A percentile compares a stretch with the other conserved stretches of the same genome.
phyloP scores from a whole-genome alignment of 306 rosid genomes.

The Neltuma alba region DNA sequence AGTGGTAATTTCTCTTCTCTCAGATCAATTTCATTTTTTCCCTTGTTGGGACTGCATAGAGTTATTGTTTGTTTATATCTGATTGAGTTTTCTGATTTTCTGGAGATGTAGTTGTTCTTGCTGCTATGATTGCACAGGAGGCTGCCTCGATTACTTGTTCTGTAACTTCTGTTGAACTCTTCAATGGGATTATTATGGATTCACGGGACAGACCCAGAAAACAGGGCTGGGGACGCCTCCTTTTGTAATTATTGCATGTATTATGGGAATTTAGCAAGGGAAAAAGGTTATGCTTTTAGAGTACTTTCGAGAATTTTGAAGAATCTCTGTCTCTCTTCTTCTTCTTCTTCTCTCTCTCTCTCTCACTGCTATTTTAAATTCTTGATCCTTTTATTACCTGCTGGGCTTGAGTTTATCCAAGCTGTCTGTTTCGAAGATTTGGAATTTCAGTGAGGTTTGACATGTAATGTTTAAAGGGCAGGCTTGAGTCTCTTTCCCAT shows the following conservation, averaged over 20 bases:
- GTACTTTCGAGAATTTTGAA: not conserved
- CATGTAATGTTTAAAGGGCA: not conserved
- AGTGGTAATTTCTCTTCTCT: conserved; percentile 35
- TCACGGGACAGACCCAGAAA: not conserved
- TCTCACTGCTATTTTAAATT: not conserved
- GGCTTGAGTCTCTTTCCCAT: not conserved
- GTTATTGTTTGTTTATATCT: not conserved
- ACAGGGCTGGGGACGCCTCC: not conserved
- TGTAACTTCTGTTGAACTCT: conserved; percentile 37
- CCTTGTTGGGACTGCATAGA: not conserved
- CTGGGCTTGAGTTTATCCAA: not conserved
- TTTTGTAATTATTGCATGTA: not conserved
- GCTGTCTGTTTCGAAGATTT: not conserved
- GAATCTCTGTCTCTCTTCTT: no score
- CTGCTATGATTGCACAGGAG: conserved; percentile 47
- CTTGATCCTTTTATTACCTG: not conserved
- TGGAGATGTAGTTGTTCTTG: conserved; percentile 55
- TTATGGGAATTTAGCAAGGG: not conserved
- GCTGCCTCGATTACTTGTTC: conserved; percentile 52
- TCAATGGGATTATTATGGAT: not conserved
- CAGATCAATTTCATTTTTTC: not conserved
- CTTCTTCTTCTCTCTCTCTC: no score
- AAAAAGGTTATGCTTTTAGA: not conserved
- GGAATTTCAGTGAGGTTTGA: conserved; percentile 4
- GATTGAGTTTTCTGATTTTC: not conserved